Evolutionary conservation across 1,284 basidiomycete species (phyloP), one percentile per base, ranked within the genome.

Genomic region (Neolentinus lepideus): DNA sequence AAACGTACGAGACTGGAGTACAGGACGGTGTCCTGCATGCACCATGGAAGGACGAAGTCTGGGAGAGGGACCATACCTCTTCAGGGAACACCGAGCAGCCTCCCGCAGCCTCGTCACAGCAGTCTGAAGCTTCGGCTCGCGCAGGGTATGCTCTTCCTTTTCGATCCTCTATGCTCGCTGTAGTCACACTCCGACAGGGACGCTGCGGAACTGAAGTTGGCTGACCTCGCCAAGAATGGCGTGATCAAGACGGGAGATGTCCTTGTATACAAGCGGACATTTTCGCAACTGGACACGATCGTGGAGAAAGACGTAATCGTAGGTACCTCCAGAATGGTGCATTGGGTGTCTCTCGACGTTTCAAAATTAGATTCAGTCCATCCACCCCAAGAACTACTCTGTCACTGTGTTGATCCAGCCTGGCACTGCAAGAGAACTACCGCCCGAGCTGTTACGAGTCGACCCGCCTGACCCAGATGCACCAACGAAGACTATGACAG

Each of bases 1-100:
- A 63, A 26, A 65, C 71, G 56, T 82, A 76, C 61, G 59, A 71
- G 50, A 64, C 67, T 19, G 77, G 76, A 12, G 68, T 81, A 22
- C 59, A 61, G 1, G 64, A 69, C 22, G 81, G 81, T 0, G 72
- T 67, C 8, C 54, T 80, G 51, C 74, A 79, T 50, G 80, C 76
- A 10, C 71, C 78, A 22, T 84, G 80, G 80, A 84, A 84, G 62
- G 82, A 84, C 62, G 79, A 83, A 48, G 73, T 71, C 22, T 84
- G 82, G 82, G 74, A 76, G 56, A 66, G 64, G 21, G 73, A 77
- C 8, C 75, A 78, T 60, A 48, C 51, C 47, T 38, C 58, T 33
- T 59, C 54, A 21, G 38, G n/a, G 3, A 21, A 43, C 16, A 60
- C 36, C 56, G 62, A 36, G 46, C 52, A 2, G 51, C 59, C 43